Conservation (phyloP, 2,329 filamentous ascomycete species). For the Drechslerella stenobrocha region DNA sequence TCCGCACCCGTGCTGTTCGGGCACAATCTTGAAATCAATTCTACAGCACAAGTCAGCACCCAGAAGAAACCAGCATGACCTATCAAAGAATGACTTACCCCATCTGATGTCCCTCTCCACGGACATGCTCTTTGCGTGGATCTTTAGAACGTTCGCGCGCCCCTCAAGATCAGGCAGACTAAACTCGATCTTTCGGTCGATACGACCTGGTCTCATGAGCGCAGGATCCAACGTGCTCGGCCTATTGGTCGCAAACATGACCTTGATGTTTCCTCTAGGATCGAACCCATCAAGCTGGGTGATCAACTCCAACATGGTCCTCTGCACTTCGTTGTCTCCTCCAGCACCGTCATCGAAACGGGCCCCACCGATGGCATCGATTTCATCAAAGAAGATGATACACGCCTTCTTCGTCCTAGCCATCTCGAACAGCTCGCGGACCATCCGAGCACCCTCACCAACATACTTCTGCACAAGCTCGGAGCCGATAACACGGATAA, state of each 20-base stretch:
- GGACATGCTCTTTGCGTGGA: conserved; percentile 99
- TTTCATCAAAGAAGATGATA: conserved; percentile 99
- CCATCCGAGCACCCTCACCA: conserved; percentile 96
- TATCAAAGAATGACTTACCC: conserved; percentile 55
- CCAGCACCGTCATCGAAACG: conserved; percentile 96
- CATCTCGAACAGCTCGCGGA: conserved; percentile 98
- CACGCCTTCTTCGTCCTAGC: conserved; percentile 98
- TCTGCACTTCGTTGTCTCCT: conserved; percentile 95
- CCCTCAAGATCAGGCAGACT: conserved; percentile 95
- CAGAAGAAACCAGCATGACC: neutral
- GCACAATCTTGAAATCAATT: conserved; percentile 94
- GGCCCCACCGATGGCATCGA: conserved; percentile 92
- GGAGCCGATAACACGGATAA: conserved; percentile 97
- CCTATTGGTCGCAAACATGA: conserved; percentile 98
- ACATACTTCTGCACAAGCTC: conserved; percentile 99
- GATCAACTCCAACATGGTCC: conserved; percentile 97
- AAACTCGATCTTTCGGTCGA: conserved; percentile 99
- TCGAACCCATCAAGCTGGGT: conserved; percentile 97
- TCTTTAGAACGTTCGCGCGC: conserved; percentile 93
- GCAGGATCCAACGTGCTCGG: conserved; percentile 95
- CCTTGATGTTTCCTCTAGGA: conserved; percentile 95
- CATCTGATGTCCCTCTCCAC: conserved; percentile 98
- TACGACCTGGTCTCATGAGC: conserved; percentile 93
- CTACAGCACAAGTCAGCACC: conserved; percentile 55
- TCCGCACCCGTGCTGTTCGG: conserved; percentile 97